These are phyloP conservation scores for Mayamaea pseudoterrestris DNA, from an alignment of 108 stramenopile genomes.

Conservation along the genomic window DNA sequence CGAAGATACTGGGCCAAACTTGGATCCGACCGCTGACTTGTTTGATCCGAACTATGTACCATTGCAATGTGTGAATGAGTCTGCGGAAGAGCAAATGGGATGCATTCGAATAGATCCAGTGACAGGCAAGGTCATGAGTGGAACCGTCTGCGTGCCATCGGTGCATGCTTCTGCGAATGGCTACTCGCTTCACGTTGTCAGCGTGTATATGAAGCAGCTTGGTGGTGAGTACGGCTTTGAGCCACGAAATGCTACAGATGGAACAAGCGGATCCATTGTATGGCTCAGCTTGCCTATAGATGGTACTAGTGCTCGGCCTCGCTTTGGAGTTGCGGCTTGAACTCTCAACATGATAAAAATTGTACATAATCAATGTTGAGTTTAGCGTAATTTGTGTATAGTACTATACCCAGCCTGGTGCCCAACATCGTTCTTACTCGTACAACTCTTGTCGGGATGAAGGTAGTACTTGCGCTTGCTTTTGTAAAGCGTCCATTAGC, in stretches of 20 bases:
- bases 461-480: not conserved
- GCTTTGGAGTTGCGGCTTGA: no score
- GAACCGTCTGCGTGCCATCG: not conserved
- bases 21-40: constrained; percentile 1
- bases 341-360: no score
- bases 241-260: not conserved
- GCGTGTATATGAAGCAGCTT: not conserved
- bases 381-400: no score
- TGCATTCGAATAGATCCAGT: not conserved
- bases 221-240: constrained; percentile 2
- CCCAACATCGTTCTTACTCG: no score
- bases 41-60: constrained; percentile 5
- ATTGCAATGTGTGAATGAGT: not conserved
- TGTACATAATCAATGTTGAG: no score
- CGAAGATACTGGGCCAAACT: constrained; percentile 5
- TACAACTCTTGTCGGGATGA: no score
- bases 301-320: no score
- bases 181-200: not conserved
- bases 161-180: constrained; percentile 1
- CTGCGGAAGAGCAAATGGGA: constrained; percentile 4
- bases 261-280: not conserved
- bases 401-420: no score
- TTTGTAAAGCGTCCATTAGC: not conserved
- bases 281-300: constrained; percentile 9
- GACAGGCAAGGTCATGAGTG: not conserved